phyloP scores from a whole-genome alignment of 2,329 filamentous ascomycete genomes.

The Paraconiothyrium sp. region DNA sequence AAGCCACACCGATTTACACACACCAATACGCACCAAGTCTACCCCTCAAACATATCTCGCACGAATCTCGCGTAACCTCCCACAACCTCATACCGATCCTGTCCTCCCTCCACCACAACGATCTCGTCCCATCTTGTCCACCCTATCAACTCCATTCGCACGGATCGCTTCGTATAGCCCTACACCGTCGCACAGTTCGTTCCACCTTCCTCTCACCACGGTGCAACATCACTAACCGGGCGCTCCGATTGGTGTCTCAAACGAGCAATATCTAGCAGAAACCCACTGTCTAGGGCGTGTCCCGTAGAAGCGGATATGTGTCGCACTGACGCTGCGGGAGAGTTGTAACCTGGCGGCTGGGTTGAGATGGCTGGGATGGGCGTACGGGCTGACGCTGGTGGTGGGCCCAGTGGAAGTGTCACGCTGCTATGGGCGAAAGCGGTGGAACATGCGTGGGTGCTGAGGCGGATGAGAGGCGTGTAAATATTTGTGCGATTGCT shows the following conservation, averaged over 20 bases:
- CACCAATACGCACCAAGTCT: neutral
- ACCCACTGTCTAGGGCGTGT: neutral
- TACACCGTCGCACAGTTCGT: neutral
- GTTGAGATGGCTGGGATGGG: conserved; percentile 29
- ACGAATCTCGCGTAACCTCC: neutral
- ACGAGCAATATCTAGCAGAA: neutral
- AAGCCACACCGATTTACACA: neutral
- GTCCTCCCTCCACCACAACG: neutral
- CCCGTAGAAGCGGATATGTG: neutral
- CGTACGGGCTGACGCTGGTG: neutral
- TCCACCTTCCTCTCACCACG: neutral
- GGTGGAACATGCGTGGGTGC: conserved; percentile 35
- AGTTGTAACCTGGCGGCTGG: conserved; percentile 13
- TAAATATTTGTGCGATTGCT: conserved; percentile 23
- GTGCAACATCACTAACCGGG: neutral
- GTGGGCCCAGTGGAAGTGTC: conserved; percentile 26
- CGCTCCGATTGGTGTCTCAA: conserved; percentile 1
- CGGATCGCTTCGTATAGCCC: neutral
- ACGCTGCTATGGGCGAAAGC: conserved; percentile 24
- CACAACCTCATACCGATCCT: neutral
- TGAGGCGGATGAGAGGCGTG: conserved; percentile 13
- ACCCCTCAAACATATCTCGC: neutral
- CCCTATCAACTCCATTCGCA: neutral
- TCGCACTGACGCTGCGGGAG: neutral
- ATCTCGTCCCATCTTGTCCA: neutral